Percentiles rank a stretch among this genome's conserved stretches.
These are phyloP conservation scores for Tilletia horrida DNA, from an alignment of 1,284 basidiomycete species.

Conservation along the genomic window DNA sequence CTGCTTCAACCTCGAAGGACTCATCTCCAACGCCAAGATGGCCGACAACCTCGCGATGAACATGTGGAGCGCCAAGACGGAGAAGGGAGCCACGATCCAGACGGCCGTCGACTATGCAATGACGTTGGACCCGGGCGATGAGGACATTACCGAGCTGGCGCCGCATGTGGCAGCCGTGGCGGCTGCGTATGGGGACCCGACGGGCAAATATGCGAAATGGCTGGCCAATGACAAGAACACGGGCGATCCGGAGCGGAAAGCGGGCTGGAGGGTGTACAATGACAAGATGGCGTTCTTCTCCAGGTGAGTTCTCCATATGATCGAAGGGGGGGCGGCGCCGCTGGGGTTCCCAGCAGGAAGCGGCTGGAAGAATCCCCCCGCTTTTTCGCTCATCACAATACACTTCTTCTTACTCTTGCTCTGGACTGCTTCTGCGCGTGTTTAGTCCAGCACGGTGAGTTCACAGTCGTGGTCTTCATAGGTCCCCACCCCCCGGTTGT, in stretches of 20 bases:
- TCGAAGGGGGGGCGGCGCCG: too few species aligned
- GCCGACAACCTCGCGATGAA: constrained; percentile 60
- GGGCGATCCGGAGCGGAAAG: constrained; percentile 20
- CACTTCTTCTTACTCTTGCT: too few species aligned
- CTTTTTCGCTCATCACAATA: too few species aligned
- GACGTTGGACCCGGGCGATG: constrained; percentile 54
- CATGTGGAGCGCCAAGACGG: constrained; percentile 61
- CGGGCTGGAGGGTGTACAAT: constrained; percentile 25
- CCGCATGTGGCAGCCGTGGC: constrained; percentile 63
- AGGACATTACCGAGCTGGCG: constrained; percentile 57
- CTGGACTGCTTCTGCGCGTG: too few species aligned
- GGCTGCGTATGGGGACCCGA: constrained; percentile 63
- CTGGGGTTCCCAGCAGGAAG: too few species aligned
- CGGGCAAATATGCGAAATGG: constrained; percentile 59
- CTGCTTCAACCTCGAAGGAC: constrained; percentile 66
- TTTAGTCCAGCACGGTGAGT: too few species aligned
- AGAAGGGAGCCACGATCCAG: constrained; percentile 61
- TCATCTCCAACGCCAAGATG: constrained; percentile 65
- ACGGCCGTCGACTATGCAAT: constrained; percentile 64
- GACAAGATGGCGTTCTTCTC: constrained; percentile 20
- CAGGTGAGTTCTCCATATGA: too few species aligned
- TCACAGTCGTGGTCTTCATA: too few species aligned
- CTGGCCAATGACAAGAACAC: constrained; percentile 20
- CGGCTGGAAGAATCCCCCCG: too few species aligned
- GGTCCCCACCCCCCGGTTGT: too few species aligned